Conservation (phyloP, 257 asterid species). For the Nicotiana undulata region DNA sequence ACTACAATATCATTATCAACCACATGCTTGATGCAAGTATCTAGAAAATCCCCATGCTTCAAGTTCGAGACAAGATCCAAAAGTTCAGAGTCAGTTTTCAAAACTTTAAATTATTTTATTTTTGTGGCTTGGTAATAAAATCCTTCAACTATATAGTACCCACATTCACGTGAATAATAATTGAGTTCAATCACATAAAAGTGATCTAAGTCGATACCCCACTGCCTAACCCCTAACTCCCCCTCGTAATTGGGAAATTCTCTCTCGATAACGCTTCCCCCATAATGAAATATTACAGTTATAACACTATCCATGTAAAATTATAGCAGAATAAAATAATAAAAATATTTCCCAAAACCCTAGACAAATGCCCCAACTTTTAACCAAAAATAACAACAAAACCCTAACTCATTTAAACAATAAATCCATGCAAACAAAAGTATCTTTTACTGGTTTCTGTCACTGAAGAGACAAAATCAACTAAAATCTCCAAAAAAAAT, state of each 20-base stretch:
- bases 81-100: background rate
- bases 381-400: too few relatives aligned
- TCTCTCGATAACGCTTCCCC: background rate
- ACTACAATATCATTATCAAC: background rate
- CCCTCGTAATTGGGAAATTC: background rate
- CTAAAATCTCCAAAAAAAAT: background rate
- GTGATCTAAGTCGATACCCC: background rate
- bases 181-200: background rate
- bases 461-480: background rate
- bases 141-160: background rate
- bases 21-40: too few relatives aligned
- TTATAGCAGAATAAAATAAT: too few relatives aligned
- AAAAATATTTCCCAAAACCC: background rate
- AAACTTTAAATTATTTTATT: too few relatives aligned
- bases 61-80: background rate
- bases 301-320: background rate
- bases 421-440: background rate
- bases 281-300: too few relatives aligned
- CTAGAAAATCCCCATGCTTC: background rate
- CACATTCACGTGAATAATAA: background rate
- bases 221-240: background rate
- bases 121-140: background rate
- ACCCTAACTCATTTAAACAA: too few relatives aligned
- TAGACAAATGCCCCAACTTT: background rate
- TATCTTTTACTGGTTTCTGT: background rate